These are phyloP conservation scores for Nemania serpens DNA, from an alignment of 2,329 filamentous ascomycete species.

Conservation along the genomic window DNA sequence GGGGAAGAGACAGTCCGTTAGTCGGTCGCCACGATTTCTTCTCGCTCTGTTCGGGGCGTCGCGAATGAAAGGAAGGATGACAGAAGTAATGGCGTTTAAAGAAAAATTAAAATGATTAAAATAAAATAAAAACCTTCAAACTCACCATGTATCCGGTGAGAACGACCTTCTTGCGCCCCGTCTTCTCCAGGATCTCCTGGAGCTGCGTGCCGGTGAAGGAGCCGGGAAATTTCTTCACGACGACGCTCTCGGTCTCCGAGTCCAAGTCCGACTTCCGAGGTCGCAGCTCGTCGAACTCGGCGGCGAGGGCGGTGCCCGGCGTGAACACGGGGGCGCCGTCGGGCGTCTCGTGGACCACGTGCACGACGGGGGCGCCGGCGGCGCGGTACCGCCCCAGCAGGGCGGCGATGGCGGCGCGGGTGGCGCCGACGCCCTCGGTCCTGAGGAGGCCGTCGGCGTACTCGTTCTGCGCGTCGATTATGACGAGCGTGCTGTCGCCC, in stretches of 20 bases:
- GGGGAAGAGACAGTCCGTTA: background rate
- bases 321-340: slow-evolving; percentile 20
- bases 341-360: slow-evolving; percentile 17
- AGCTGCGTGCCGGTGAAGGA: slow-evolving; percentile 18
- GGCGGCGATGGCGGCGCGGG: slow-evolving; percentile 13
- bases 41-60: too few relatives aligned
- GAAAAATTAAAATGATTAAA: background rate
- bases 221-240: slow-evolving; percentile 11
- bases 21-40: background rate
- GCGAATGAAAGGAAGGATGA: too few relatives aligned
- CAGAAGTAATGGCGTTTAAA: background rate
- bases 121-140: background rate
- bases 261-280: background rate
- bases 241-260: slow-evolving; percentile 4
- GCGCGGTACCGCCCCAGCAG: slow-evolving; percentile 14
- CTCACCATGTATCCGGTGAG: slow-evolving; percentile 24
- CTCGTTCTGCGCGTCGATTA: slow-evolving; percentile 23
- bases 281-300: slow-evolving; percentile 19
- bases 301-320: slow-evolving; percentile 15
- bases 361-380: slow-evolving; percentile 10
- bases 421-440: slow-evolving; percentile 7
- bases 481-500: slow-evolving; percentile 16
- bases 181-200: slow-evolving; percentile 16
- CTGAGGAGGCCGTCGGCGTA: slow-evolving; percentile 15
- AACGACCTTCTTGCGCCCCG: slow-evolving; percentile 20